Conservation (phyloP, 2,329 filamentous ascomycete species). For the Aspergillus sp. region DNA sequence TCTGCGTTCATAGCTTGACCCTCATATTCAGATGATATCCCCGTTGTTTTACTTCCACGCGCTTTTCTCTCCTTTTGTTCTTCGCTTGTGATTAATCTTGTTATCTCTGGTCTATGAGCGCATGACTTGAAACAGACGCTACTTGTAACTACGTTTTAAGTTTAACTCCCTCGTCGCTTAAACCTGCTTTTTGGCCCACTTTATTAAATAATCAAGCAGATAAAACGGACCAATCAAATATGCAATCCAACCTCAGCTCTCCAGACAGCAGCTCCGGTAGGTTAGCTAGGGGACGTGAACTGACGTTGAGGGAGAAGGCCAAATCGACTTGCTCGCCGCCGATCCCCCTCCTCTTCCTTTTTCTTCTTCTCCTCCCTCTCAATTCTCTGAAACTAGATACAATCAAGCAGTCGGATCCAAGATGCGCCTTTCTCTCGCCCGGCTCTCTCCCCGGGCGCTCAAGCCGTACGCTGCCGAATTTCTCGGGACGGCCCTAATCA, state of each 20-base stretch:
- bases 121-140: neutral
- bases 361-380: neutral
- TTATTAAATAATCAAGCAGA: neutral
- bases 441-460: constrained; percentile 15
- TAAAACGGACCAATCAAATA: neutral
- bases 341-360: neutral
- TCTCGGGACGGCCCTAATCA: constrained; percentile 32
- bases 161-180: neutral
- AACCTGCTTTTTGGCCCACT: neutral
- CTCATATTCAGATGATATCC: constrained; percentile 17
- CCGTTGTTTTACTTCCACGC: neutral
- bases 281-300: neutral
- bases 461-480: constrained; percentile 32
- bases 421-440: constrained; percentile 12
- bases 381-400: neutral
- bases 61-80: neutral
- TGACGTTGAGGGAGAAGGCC: neutral
- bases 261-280: neutral
- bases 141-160: too few relatives aligned
- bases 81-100: neutral
- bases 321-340: neutral
- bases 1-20: neutral
- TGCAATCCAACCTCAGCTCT: neutral
- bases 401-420: neutral
- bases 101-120: neutral